Conservation (phyloP, 768 basidiomycete species). For the Trametes cinnabarina region DNA sequence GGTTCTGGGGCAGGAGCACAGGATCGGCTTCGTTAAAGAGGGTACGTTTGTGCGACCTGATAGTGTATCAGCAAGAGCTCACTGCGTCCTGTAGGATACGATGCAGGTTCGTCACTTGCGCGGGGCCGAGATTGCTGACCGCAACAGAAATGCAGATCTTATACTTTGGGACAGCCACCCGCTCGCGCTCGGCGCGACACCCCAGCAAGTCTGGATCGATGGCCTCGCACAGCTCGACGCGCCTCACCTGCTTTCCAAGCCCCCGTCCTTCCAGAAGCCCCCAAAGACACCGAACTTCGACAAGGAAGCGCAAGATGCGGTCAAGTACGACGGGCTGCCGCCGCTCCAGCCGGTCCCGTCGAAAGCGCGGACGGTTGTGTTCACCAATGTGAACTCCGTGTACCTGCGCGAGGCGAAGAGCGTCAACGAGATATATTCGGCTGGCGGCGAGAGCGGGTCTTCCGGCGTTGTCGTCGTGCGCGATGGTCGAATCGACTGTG, state of each 20-base stretch:
- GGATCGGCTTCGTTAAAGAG: conserved; percentile 54
- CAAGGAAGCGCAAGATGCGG: conserved; percentile 50
- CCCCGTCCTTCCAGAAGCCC: conserved; percentile 47
- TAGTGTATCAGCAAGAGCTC: neutral
- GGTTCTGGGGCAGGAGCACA: conserved; percentile 52
- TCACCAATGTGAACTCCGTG: conserved; percentile 61
- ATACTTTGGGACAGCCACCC: conserved; percentile 81
- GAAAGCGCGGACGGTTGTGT: conserved; percentile 43
- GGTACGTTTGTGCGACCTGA: conserved; percentile 34
- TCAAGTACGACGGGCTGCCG: conserved; percentile 64
- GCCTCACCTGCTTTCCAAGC: conserved; percentile 53
- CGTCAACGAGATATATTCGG: conserved; percentile 34
- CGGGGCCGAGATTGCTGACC: no score
- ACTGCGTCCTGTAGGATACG: neutral
- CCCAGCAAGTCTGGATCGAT: conserved; percentile 81
- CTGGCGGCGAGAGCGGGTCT: conserved; percentile 8
- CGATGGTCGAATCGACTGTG: conserved; percentile 55
- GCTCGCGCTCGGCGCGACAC: conserved; percentile 72
- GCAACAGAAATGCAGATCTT: conserved; percentile 47
- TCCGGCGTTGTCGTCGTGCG: conserved; percentile 47
- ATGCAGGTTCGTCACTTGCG: neutral
- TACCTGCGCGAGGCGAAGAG: conserved; percentile 36
- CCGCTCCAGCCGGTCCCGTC: conserved; percentile 48
- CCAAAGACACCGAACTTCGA: conserved; percentile 61
- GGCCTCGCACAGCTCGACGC: conserved; percentile 67